These are phyloP conservation scores for Mercurialis annua DNA, from an alignment of 345 rosid genomes.

Conservation along the genomic window DNA sequence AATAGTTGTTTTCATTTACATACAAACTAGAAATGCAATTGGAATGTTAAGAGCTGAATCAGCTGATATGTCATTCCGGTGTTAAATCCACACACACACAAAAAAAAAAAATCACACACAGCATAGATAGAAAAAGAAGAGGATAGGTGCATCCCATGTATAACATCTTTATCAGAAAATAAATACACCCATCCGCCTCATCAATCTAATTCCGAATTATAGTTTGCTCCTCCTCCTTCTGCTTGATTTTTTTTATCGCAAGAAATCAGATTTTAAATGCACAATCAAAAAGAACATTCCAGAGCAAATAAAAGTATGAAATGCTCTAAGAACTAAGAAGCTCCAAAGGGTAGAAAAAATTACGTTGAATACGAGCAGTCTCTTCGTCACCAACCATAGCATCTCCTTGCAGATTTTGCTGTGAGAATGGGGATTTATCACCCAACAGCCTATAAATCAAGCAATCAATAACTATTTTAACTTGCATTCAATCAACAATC, in stretches of 20 bases:
- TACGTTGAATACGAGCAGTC: slow-evolving; percentile 88
- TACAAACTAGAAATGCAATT: not conserved
- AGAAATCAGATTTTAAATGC: not conserved
- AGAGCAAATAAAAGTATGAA: too few species aligned
- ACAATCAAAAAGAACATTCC: not conserved
- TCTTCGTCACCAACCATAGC: slow-evolving; percentile 90
- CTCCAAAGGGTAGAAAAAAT: not conserved
- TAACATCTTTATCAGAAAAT: not conserved
- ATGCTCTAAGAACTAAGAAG: too few species aligned
- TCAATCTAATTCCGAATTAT: not conserved
- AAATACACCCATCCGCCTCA: not conserved
- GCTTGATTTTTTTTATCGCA: too few species aligned
- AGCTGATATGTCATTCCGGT: not conserved
- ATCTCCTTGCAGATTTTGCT: slow-evolving; percentile 77
- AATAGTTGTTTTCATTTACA: not conserved
- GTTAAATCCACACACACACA: too few species aligned
- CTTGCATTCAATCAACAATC: not conserved
- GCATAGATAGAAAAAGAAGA: not conserved
- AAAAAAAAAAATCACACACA: too few species aligned
- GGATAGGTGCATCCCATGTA: not conserved
- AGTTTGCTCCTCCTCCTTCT: too few species aligned
- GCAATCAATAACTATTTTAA: not conserved
- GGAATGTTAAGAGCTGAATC: not conserved
- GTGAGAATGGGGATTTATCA: slow-evolving; percentile 93
- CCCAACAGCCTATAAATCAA: slow-evolving; percentile 64